phyloP scores from a whole-genome alignment of 495 filamentous ascomycete species.

The Chlorociboria aeruginascens region DNA sequence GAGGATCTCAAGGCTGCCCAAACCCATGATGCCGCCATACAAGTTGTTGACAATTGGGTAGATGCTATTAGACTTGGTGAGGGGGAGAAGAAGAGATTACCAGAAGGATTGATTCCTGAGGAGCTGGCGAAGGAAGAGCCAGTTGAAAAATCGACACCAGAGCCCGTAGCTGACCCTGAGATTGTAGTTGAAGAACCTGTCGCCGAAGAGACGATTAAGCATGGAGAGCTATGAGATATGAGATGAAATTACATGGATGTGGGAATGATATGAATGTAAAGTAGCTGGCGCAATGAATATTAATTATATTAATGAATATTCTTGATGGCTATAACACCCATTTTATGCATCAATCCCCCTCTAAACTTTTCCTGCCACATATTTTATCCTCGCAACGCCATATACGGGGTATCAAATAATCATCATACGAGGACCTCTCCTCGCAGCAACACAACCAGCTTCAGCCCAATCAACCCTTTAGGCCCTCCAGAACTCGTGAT shows the following conservation, averaged over 20 bases:
- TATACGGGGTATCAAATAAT: constrained; percentile 13
- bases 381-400: not conserved
- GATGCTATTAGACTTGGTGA: constrained; percentile 82
- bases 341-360: not conserved
- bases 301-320: not conserved
- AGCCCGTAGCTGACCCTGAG: not conserved
- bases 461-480: constrained; percentile 1
- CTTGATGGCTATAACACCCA: not conserved
- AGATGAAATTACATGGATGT: not conserved
- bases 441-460: not conserved
- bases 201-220: not conserved
- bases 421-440: not conserved
- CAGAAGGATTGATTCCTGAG: constrained; percentile 50
- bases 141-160: not conserved
- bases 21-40: constrained; percentile 41
- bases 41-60: constrained; percentile 69
- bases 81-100: constrained; percentile 66
- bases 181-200: not conserved
- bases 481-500: constrained; percentile 43
- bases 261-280: not conserved
- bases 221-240: constrained; percentile 16
- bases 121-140: constrained; percentile 23
- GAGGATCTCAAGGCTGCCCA: constrained; percentile 3
- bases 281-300: too few relatives aligned
- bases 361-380: not conserved